These are phyloP conservation scores for Coprinellus micaceus DNA, from an alignment of 768 basidiomycete genomes.

Conservation along the genomic window DNA sequence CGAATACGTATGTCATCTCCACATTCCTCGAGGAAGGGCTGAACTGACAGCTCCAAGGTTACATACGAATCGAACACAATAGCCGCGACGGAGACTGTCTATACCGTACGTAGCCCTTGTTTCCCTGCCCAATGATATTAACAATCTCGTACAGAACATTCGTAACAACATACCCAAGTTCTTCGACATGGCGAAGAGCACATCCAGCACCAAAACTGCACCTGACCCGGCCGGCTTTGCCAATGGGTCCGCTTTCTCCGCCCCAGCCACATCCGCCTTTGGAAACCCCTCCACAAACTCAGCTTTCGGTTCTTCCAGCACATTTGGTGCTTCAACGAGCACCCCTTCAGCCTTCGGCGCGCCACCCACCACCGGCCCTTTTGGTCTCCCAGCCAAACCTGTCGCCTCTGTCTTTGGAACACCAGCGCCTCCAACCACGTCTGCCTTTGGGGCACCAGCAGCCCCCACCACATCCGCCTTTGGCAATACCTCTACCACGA, in stretches of 20 bases:
- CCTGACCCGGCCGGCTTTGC: background rate
- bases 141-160: constrained; percentile 36
- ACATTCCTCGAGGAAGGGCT: background rate
- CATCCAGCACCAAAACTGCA: background rate
- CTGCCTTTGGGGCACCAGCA: constrained; percentile 33
- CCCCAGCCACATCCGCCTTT: constrained; percentile 11
- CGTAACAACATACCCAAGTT: constrained; percentile 45
- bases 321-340: background rate
- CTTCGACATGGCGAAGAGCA: constrained; percentile 31
- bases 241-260: background rate
- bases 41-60: constrained; percentile 23
- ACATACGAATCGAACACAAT: constrained; percentile 58
- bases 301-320: background rate
- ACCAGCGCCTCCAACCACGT: constrained; percentile 15
- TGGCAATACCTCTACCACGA: constrained; percentile 25
- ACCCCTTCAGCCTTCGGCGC: constrained; percentile 9
- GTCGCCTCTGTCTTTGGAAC: constrained; percentile 21
- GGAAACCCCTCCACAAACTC: background rate
- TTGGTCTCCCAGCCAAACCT: constrained; percentile 16
- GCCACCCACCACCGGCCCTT: constrained; percentile 19
- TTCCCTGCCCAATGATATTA: background rate
- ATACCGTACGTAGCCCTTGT: constrained; percentile 25
- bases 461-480: constrained; percentile 34
- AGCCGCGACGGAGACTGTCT: constrained; percentile 47
- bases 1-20: constrained; percentile 62